A percentile compares a stretch with the other conserved stretches of the same genome.
phyloP scores from a whole-genome alignment of 305 asterid genomes.

The Fraxinus greggii region DNA sequence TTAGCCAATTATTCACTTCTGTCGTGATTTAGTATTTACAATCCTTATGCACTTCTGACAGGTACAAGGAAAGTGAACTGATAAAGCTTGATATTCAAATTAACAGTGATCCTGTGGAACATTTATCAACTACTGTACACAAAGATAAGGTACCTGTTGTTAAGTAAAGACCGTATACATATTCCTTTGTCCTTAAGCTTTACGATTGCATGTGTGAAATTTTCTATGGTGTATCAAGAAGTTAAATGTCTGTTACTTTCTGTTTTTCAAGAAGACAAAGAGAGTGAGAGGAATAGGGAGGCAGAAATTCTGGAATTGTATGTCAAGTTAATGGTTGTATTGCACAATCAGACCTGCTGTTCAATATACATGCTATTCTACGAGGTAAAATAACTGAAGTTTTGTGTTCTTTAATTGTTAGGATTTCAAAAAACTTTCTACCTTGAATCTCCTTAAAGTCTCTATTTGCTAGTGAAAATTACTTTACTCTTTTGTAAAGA shows the following conservation, averaged over 20 bases:
- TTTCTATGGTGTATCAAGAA: neutral
- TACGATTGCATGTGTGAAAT: neutral
- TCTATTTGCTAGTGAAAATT: slow-evolving; percentile 5
- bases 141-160: slow-evolving; percentile 73
- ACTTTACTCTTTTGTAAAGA: neutral
- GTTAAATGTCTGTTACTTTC: neutral
- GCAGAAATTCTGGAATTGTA: neutral
- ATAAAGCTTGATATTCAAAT: slow-evolving; percentile 96
- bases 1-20: neutral
- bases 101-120: slow-evolving; percentile 87
- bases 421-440: neutral
- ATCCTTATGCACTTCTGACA: slow-evolving; percentile 30
- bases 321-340: neutral
- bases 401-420: neutral
- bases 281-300: neutral
- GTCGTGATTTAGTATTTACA: neutral
- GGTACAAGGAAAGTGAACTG: slow-evolving; percentile 84
- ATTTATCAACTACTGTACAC: slow-evolving; percentile 92
- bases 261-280: neutral
- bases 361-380: neutral
- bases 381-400: neutral
- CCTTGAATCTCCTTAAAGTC: neutral
- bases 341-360: neutral
- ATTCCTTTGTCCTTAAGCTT: neutral
- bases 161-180: neutral